Evolutionary conservation across 441 rosid species (phyloP).

Genomic region (Adansonia rubrostipa): DNA sequence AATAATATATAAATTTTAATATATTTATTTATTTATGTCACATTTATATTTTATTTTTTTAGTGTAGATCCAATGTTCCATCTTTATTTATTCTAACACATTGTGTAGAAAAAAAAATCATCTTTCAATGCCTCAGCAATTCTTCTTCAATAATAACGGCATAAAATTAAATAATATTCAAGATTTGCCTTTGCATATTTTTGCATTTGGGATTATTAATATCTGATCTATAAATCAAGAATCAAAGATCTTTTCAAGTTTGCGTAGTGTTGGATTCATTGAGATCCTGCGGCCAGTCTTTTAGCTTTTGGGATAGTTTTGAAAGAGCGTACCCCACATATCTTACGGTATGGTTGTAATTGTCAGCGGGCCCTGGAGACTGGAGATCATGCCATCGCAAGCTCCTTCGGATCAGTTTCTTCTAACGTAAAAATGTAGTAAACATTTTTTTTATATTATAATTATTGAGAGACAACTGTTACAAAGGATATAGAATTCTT

Average conservation of each 20-base stretch:
- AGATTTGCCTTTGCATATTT: background rate
- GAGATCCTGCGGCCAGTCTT: conserved; percentile 36
- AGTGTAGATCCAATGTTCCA: too few species aligned
- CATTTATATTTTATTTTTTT: too few species aligned
- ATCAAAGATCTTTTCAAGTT: conserved; percentile 20
- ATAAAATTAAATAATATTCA: background rate
- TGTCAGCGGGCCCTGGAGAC: conserved; percentile 28
- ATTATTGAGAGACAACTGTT: conserved; percentile 34
- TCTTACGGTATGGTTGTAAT: conserved; percentile 44
- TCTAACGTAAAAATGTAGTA: conserved; percentile 25
- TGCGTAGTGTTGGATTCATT: conserved; percentile 27
- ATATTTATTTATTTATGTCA: too few species aligned
- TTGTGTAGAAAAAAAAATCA: background rate
- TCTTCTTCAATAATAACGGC: background rate
- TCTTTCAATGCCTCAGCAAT: background rate
- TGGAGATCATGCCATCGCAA: too few species aligned
- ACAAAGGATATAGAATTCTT: conserved; percentile 45
- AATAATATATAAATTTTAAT: too few species aligned
- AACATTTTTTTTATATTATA: background rate
- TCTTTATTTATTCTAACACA: too few species aligned
- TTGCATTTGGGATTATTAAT: background rate
- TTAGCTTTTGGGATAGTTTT: conserved; percentile 27
- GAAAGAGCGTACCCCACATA: conserved; percentile 23
- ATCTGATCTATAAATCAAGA: background rate
- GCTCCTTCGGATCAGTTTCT: conserved; percentile 30